Percentiles rank a stretch among this genome's conserved stretches.
Evolutionary conservation across 495 filamentous ascomycete genomes (phyloP).

Genomic region (Penicillium diatomitis): DNA sequence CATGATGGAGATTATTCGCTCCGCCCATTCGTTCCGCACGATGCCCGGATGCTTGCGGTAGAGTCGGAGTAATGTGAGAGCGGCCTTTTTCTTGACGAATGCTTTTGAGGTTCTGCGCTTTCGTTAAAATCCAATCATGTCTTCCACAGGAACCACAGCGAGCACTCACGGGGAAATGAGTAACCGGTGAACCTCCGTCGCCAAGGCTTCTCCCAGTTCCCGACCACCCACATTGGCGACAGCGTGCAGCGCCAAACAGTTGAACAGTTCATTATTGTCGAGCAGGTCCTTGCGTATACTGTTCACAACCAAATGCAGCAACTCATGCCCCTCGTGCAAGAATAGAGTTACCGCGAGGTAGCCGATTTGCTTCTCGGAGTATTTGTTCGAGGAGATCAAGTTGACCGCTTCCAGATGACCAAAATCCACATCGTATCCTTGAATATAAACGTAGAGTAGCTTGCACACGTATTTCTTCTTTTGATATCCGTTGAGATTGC

Average conservation of each 20-base stretch:
- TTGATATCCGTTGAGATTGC: slow-evolving; percentile 86
- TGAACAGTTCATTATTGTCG: slow-evolving; percentile 93
- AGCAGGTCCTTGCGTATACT: slow-evolving; percentile 94
- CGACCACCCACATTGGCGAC: slow-evolving; percentile 95
- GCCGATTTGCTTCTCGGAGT: slow-evolving; percentile 99
- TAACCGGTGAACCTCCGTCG: slow-evolving; percentile 84
- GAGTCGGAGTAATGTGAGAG: slow-evolving; percentile 86
- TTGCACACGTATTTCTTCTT: slow-evolving; percentile 99
- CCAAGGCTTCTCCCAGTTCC: slow-evolving; percentile 95
- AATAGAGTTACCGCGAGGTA: slow-evolving; percentile 97
- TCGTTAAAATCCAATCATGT: too few relatives aligned
- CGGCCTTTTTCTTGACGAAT: slow-evolving; percentile 99
- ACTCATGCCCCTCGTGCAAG: slow-evolving; percentile 92
- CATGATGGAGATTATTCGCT: slow-evolving; percentile 96
- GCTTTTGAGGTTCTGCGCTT: slow-evolving; percentile 74
- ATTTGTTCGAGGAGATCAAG: slow-evolving; percentile 90
- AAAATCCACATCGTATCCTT: slow-evolving; percentile 99
- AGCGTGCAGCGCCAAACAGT: slow-evolving; percentile 95
- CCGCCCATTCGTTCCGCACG: slow-evolving; percentile 93
- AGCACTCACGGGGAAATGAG: slow-evolving; percentile 78
- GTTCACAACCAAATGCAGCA: slow-evolving; percentile 94
- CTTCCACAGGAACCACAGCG: too few relatives aligned
- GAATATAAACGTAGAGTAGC: slow-evolving; percentile 97
- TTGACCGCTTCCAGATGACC: slow-evolving; percentile 98
- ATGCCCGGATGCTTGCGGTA: slow-evolving; percentile 92